These are phyloP conservation scores for Leishmania lainsoni DNA, from an alignment of 208 protist genomes.

Conservation along the genomic window DNA sequence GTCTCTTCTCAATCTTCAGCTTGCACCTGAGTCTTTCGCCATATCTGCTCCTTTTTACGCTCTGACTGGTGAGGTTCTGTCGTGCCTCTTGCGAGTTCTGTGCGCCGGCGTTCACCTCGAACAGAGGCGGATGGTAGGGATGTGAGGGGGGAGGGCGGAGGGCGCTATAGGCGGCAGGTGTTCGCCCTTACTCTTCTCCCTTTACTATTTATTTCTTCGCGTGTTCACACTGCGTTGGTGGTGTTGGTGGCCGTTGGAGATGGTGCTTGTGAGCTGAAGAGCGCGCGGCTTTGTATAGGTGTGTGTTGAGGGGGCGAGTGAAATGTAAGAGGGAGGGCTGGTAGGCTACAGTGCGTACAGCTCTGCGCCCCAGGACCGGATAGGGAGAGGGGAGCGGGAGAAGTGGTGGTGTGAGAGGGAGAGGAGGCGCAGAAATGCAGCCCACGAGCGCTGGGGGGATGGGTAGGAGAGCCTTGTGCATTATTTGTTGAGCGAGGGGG, in stretches of 20 bases:
- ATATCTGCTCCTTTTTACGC: not conserved
- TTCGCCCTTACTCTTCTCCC: not conserved
- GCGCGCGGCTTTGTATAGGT: not conserved
- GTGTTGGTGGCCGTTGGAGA: not conserved
- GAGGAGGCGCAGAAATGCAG: not conserved
- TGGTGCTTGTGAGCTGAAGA: not conserved
- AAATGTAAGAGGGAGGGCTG: not conserved
- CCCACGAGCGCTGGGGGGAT: not conserved
- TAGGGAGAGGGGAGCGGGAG: not conserved
- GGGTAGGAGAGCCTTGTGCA: not conserved
- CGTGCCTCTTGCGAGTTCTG: not conserved
- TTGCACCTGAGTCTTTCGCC: not conserved
- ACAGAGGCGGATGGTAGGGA: not conserved
- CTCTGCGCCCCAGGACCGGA: not conserved
- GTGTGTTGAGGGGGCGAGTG: not conserved
- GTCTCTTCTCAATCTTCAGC: not conserved
- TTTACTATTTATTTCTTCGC: not conserved
- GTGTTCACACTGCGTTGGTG: not conserved
- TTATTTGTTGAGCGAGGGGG: not conserved
- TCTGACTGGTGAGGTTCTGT: not conserved
- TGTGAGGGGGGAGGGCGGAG: too few relatives aligned
- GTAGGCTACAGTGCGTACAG: not conserved
- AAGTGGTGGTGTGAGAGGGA: not conserved
- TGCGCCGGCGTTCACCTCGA: not conserved
- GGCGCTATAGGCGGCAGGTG: not conserved